These are phyloP conservation scores for Alternaria arborescens DNA, from an alignment of 2,329 filamentous ascomycete genomes.

Conservation along the genomic window DNA sequence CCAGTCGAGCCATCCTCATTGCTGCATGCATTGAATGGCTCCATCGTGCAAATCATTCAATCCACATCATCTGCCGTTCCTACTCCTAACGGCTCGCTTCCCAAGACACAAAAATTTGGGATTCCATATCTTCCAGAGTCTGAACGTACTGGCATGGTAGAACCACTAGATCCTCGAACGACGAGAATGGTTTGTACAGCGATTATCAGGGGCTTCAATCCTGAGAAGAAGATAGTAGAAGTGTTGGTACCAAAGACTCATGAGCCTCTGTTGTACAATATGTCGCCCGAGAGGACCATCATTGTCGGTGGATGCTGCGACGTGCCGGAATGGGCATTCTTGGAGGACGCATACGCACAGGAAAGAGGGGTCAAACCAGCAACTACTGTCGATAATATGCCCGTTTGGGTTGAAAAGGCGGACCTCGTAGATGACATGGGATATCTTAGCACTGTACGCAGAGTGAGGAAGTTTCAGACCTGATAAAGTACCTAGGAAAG, in stretches of 20 bases:
- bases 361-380: not conserved
- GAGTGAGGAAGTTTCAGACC: conserved; percentile 44
- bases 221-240: conserved; percentile 63
- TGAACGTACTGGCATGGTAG: conserved; percentile 54
- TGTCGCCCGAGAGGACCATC: conserved; percentile 41
- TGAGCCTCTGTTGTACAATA: conserved; percentile 27
- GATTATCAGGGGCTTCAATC: conserved; percentile 75
- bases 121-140: conserved; percentile 69
- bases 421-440: conserved; percentile 38
- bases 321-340: conserved; percentile 46
- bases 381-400: not conserved
- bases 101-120: conserved; percentile 58
- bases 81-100: conserved; percentile 37
- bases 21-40: conserved; percentile 72
- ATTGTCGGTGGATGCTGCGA: conserved; percentile 46
- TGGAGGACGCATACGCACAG: conserved; percentile 39
- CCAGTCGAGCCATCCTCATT: conserved; percentile 67
- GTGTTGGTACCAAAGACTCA: conserved; percentile 68
- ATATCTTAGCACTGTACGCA: conserved; percentile 38
- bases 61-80: conserved; percentile 60
- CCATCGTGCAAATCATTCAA: conserved; percentile 72
- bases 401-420: conserved; percentile 34
- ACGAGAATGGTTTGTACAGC: conserved; percentile 70
- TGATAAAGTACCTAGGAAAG: not conserved
- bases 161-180: conserved; percentile 65